Percentiles rank a stretch among this genome's conserved stretches.
These are phyloP conservation scores for Pezicula radicicola DNA, from an alignment of 2,329 filamentous ascomycete genomes.

Conservation along the genomic window DNA sequence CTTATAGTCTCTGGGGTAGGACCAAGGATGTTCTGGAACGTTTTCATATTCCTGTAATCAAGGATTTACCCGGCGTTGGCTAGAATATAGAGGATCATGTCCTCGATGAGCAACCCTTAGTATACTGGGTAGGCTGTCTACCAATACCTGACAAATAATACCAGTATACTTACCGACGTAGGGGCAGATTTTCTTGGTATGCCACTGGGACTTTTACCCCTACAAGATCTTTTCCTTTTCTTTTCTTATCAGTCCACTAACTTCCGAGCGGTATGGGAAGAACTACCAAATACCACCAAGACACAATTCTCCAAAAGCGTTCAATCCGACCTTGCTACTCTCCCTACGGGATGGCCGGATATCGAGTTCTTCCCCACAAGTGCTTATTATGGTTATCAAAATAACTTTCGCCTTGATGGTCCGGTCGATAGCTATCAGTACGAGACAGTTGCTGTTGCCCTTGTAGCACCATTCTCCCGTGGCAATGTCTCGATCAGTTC, in stretches of 20 bases:
- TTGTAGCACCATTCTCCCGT: slow-evolving; percentile 38
- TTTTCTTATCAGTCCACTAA: no score
- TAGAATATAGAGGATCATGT: slow-evolving; percentile 44
- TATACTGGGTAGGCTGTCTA: slow-evolving; percentile 5
- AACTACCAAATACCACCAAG: neutral
- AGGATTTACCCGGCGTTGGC: slow-evolving; percentile 47
- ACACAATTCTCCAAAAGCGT: no score
- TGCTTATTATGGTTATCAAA: slow-evolving; percentile 1
- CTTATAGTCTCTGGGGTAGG: slow-evolving; percentile 41
- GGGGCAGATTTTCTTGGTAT: no score
- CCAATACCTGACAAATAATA: no score
- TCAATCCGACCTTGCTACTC: slow-evolving; percentile 5
- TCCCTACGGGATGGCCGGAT: slow-evolving; percentile 6
- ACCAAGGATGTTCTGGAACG: slow-evolving; percentile 36
- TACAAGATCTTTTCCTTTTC: no score
- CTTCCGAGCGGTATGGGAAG: no score
- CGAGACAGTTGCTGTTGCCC: slow-evolving; percentile 26
- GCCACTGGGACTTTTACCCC: no score
- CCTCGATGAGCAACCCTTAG: slow-evolving; percentile 10
- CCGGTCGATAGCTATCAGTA: slow-evolving; percentile 31
- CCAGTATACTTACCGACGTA: no score
- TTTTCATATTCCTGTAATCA: slow-evolving; percentile 41
- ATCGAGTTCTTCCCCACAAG: slow-evolving; percentile 2
- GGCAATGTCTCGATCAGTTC: slow-evolving; percentile 40
- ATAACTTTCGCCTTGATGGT: neutral